Evolutionary conservation across 1,284 basidiomycete genomes (phyloP).

Genomic region (Pisolithus thermaeus): DNA sequence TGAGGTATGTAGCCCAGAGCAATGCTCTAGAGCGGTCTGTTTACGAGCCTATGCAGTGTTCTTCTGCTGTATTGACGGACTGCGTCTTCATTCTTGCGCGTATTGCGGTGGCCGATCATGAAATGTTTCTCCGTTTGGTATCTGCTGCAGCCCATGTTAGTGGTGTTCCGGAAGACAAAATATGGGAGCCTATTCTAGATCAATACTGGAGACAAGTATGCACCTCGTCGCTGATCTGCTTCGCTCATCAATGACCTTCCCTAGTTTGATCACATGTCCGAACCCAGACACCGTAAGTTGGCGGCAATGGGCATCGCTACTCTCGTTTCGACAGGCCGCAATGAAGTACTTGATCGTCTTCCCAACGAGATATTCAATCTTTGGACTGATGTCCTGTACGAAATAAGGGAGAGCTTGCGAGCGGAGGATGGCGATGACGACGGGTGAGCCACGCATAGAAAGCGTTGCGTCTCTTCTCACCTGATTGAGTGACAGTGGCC

Average conservation of each 20-base stretch:
- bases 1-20: slow-evolving; percentile 40
- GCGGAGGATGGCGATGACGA: slow-evolving; percentile 37
- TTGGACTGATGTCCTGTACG: slow-evolving; percentile 87
- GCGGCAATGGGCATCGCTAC: slow-evolving; percentile 69
- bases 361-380: slow-evolving; percentile 78
- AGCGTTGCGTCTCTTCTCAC: not conserved
- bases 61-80: slow-evolving; percentile 54
- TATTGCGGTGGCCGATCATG: slow-evolving; percentile 55
- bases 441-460: slow-evolving; percentile 10
- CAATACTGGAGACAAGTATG: slow-evolving; percentile 76
- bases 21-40: slow-evolving; percentile 7
- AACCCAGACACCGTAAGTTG: slow-evolving; percentile 69
- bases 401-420: slow-evolving; percentile 66
- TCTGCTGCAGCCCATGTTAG: slow-evolving; percentile 47
- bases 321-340: slow-evolving; percentile 62
- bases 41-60: slow-evolving; percentile 33
- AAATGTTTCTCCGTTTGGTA: slow-evolving; percentile 63
- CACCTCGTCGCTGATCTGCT: slow-evolving; percentile 5
- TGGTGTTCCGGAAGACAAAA: slow-evolving; percentile 42
- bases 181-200: slow-evolving; percentile 65
- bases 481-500: slow-evolving; percentile 13
- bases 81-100: slow-evolving; percentile 66
- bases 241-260: slow-evolving; percentile 2
- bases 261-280: slow-evolving; percentile 82
- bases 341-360: slow-evolving; percentile 65